Percentiles rank a stretch among this genome's conserved stretches.
Conservation (phyloP, 352 stramenopile genomes). For the Phytophthora idaei region DNA sequence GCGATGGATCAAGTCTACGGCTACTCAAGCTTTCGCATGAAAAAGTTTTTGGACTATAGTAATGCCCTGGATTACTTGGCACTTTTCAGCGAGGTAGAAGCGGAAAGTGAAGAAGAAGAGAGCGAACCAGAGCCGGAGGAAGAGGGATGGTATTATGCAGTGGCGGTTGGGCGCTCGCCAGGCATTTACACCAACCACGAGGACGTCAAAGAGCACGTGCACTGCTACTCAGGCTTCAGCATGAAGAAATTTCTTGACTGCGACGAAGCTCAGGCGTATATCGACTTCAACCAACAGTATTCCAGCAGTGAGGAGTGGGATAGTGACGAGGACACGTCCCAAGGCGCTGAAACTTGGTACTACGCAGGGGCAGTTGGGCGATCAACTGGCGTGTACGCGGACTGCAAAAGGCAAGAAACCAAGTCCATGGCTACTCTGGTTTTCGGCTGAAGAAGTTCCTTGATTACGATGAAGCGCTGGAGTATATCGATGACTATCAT, state of each 20-base stretch:
- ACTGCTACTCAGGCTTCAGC: constrained; percentile 49
- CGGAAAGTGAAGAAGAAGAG: constrained; percentile 4
- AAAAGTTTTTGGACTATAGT: constrained; percentile 9
- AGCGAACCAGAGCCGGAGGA: not conserved
- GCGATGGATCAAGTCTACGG: constrained; percentile 8
- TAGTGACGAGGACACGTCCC: not conserved
- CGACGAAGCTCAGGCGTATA: constrained; percentile 35
- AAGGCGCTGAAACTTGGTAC: constrained; percentile 27
- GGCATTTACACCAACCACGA: constrained; percentile 47
- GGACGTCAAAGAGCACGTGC: constrained; percentile 35
- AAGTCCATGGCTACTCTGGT: constrained; percentile 50
- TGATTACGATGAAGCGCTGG: constrained; percentile 42
- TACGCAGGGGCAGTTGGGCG: constrained; percentile 63
- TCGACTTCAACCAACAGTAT: constrained; percentile 12
- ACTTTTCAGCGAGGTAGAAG: not conserved
- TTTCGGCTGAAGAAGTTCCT: constrained; percentile 64
- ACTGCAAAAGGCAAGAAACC: constrained; percentile 40
- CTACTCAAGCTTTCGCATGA: constrained; percentile 11
- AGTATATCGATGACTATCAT: constrained; percentile 19
- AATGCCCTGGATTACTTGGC: constrained; percentile 3
- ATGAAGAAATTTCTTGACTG: constrained; percentile 67
- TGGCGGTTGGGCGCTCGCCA: constrained; percentile 44
- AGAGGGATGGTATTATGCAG: constrained; percentile 42
- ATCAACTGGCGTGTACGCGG: constrained; percentile 48
- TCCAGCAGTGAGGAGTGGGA: constrained; percentile 7